phyloP scores from a whole-genome alignment of 2,329 filamentous ascomycete species.

The Fusarium piperis region DNA sequence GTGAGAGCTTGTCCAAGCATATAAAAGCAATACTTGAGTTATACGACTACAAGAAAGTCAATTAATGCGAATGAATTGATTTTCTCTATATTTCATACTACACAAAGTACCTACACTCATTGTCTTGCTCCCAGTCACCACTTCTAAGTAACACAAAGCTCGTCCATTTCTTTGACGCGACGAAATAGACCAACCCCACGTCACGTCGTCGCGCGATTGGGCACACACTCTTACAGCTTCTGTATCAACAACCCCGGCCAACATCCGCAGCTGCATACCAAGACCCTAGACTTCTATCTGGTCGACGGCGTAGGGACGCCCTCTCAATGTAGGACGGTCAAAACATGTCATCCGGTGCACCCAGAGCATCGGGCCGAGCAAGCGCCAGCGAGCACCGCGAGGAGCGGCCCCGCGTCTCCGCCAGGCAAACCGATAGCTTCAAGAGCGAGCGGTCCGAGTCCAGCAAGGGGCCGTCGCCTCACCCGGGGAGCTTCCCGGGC shows the following conservation, averaged over 20 bases:
- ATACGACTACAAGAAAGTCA: not conserved
- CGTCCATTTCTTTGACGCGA: conserved; percentile 10
- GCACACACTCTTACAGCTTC: conserved; percentile 40
- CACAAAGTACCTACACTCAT: not conserved
- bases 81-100: not conserved
- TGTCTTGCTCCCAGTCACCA: not conserved
- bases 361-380: conserved; percentile 56
- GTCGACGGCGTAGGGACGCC: not conserved
- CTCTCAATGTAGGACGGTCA: conserved; percentile 50
- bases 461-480: conserved; percentile 49
- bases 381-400: conserved; percentile 50
- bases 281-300: not conserved
- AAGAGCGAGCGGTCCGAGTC: conserved; percentile 50
- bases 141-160: not conserved
- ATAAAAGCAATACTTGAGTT: not conserved
- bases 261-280: not conserved
- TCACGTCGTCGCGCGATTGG: conserved; percentile 41
- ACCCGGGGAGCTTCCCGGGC: conserved; percentile 48
- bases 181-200: conserved; percentile 39
- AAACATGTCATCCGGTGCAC: conserved; percentile 54
- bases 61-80: not conserved
- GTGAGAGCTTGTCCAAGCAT: not conserved
- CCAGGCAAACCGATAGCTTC: conserved; percentile 45
- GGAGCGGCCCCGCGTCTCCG: conserved; percentile 51
- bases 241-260: conserved; percentile 1